Evolutionary conservation across 2,329 filamentous ascomycete species (phyloP).

Genomic region (Microthyrium microscopicum): DNA sequence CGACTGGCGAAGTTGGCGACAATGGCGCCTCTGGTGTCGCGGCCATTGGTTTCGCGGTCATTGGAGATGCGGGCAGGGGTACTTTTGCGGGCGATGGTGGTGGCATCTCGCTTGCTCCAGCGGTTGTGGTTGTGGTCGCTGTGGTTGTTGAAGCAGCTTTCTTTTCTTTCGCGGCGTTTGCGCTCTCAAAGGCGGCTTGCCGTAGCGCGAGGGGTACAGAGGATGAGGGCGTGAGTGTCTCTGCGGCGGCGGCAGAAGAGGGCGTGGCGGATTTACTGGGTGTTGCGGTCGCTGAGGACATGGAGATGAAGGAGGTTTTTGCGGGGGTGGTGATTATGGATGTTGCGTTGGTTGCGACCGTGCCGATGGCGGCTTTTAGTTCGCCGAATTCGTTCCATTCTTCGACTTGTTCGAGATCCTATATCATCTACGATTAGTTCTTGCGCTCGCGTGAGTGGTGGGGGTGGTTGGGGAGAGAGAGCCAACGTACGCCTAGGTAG

Average conservation of each 20-base stretch:
- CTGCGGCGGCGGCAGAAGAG: conserved; percentile 2
- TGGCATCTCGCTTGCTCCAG: conserved; percentile 1
- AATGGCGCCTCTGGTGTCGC: not conserved
- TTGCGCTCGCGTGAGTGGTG: not conserved
- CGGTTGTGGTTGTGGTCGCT: not conserved
- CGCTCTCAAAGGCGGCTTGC: not conserved
- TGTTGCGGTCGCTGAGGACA: conserved; percentile 1
- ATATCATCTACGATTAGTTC: not conserved
- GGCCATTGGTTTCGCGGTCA: not conserved
- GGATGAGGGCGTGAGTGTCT: not conserved
- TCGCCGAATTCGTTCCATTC: conserved; percentile 99
- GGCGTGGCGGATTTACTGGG: not conserved
- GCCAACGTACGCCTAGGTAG: conserved; percentile 15
- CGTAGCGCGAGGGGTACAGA: not conserved
- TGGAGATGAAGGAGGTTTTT: conserved; percentile 2
- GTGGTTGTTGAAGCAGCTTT: not conserved
- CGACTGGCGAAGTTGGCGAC: not conserved
- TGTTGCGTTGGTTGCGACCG: conserved; percentile 14
- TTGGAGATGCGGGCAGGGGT: conserved; percentile 4
- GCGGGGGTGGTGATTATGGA: conserved; percentile 17
- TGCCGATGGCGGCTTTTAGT: conserved; percentile 64
- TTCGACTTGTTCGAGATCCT: conserved; percentile 90
- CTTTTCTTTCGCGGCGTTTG: conserved; percentile 4
- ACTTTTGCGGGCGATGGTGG: conserved; percentile 4
- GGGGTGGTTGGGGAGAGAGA: not conserved